Base-by-base conservation (phyloP, 768 basidiomycete species). In the Boletus pseudopeckii region DNA sequence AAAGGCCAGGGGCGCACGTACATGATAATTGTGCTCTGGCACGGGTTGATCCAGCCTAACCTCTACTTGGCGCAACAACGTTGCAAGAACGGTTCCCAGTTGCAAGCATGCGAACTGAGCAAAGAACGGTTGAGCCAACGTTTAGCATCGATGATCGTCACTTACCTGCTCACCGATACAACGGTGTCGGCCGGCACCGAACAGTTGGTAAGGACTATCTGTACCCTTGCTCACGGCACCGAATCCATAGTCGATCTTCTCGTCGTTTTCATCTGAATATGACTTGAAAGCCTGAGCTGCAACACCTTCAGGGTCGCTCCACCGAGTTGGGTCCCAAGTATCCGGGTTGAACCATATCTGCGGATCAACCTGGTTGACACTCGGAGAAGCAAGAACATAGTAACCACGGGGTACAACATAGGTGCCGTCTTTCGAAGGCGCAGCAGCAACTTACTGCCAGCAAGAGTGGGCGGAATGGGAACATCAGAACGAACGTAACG, bases 161-260 rank as follows among this genome's bases (percentile, higher is more conserved):
- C 76, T 42, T 43, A 85, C 86, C 75, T 86, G 88, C 74, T 95
- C 93, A 58, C 93, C 92, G 56, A 98, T 95, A 71, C 92, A 98
- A 59, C 95, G 79, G 75, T 98, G 96, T 63, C 90, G 80, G 30
- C 97, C 97, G 47, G 97, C 95, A 57, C 97, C 97, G 64, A 99
- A 99, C 2, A 97, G 97, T 68, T 97, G 91, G 70, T 98, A 98
- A 45, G 92, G 92, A 61, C 88, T 91, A 53, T 95, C 91, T 7
- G 95, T 98, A 47, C 95, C 95, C 75, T 98, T 98, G 75, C 88
- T 91, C 48, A 99, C 90, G 55, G 86, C 83, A 49, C 97, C 97
- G 70, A 92, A 99, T 2, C 97, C 97, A 64, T 88, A 99, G 71
- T 99, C 97, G 55, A 98, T 77, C 76, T 94, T 94, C 72, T 96